Evolutionary conservation across 2,329 filamentous ascomycete genomes (phyloP).

Genomic region (Cladosporium sp.): DNA sequence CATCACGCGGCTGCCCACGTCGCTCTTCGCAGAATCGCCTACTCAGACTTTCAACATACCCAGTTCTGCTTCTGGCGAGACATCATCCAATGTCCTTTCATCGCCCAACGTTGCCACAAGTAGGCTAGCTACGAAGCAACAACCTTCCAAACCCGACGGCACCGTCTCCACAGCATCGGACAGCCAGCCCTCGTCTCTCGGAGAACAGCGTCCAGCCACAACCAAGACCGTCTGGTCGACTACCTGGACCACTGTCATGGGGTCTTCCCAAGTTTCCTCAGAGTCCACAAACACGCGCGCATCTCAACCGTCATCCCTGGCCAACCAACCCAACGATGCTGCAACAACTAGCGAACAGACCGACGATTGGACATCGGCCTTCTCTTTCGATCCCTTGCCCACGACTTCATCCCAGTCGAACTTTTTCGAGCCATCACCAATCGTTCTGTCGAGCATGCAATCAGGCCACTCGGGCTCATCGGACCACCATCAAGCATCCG

Average conservation of each 20-base stretch:
- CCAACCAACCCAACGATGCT: background rate
- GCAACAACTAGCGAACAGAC: background rate
- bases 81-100: background rate
- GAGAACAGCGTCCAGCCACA: background rate
- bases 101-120: background rate
- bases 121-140: background rate
- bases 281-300: background rate
- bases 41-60: background rate
- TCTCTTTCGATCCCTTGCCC: background rate
- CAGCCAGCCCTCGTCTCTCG: background rate
- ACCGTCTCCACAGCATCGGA: background rate
- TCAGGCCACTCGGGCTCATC: too few relatives aligned
- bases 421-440: too few relatives aligned
- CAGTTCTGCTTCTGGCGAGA: background rate
- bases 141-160: background rate
- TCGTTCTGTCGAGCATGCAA: too few relatives aligned
- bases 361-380: background rate
- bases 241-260: background rate
- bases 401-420: background rate
- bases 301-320: background rate
- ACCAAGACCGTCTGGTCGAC: background rate
- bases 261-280: background rate
- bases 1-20: conserved; percentile 3
- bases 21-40: background rate
- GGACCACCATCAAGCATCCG: background rate